A percentile compares a stretch with the other conserved stretches of the same genome.
Evolutionary conservation across 805 yeast genomes (phyloP).

Genomic region (Candida wancherniae): DNA sequence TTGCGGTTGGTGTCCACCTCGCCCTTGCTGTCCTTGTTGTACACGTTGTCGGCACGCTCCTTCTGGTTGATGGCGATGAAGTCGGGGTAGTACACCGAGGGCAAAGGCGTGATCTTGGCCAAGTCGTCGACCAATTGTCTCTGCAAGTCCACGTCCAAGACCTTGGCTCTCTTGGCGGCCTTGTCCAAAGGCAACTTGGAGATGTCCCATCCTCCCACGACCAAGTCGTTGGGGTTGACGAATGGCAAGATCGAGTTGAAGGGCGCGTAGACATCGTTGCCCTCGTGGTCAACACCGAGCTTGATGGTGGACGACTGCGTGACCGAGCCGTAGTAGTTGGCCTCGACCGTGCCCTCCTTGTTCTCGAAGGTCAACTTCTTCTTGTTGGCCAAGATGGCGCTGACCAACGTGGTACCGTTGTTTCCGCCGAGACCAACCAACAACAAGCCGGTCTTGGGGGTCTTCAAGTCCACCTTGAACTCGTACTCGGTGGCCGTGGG

Average conservation of each 20-base stretch:
- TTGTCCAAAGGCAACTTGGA: slow-evolving; percentile 62
- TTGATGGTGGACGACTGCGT: slow-evolving; percentile 90
- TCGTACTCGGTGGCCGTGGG: slow-evolving; percentile 72
- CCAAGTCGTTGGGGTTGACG: slow-evolving; percentile 84
- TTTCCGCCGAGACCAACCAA: slow-evolving; percentile 96
- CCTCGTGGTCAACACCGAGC: slow-evolving; percentile 75
- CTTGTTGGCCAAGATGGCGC: slow-evolving; percentile 81
- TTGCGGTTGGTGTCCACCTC: slow-evolving; percentile 54
- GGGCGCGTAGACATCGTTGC: slow-evolving; percentile 88
- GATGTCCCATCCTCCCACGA: slow-evolving; percentile 95
- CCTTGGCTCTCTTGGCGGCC: slow-evolving; percentile 83
- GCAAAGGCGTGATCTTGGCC: slow-evolving; percentile 62
- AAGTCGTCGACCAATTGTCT: slow-evolving; percentile 63
- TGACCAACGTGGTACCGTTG: slow-evolving; percentile 88
- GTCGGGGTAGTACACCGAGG: slow-evolving; percentile 91
- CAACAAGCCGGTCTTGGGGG: slow-evolving; percentile 84
- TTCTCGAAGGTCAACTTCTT: slow-evolving; percentile 72
- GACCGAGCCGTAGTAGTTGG: slow-evolving; percentile 90
- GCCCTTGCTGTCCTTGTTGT: slow-evolving; percentile 52
- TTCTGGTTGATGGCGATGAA: slow-evolving; percentile 93
- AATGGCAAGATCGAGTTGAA: slow-evolving; percentile 86
- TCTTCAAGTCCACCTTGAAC: slow-evolving; percentile 76
- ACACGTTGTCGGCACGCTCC: slow-evolving; percentile 84
- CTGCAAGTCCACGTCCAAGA: slow-evolving; percentile 81
- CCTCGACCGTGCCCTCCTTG: slow-evolving; percentile 67